Evolutionary conservation across 169 alveolate genomes (phyloP).

Genomic region (Plasmodium malariae): DNA sequence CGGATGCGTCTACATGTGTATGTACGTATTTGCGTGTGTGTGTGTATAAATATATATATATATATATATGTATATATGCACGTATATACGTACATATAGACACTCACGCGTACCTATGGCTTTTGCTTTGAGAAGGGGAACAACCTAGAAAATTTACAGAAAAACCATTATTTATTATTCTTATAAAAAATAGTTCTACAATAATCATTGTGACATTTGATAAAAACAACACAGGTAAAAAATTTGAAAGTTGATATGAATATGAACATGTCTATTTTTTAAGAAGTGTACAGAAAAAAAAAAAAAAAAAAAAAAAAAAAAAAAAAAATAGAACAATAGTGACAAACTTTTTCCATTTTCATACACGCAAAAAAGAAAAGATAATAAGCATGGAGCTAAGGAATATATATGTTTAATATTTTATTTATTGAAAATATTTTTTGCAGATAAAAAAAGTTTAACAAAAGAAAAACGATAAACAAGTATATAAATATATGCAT

Average conservation of each 20-base stretch:
- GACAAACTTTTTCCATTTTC: not conserved
- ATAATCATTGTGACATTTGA: not conserved
- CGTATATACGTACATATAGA: no score
- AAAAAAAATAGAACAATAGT: not conserved
- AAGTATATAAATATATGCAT: not conserved
- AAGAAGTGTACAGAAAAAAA: not conserved
- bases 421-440: no score
- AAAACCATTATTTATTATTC: not conserved
- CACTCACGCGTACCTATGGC: no score
- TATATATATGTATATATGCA: no score
- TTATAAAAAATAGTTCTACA: not conserved
- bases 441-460: not conserved
- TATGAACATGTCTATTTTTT: not conserved
- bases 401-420: no score
- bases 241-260: not conserved
- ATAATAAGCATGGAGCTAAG: no score
- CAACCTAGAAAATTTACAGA: not conserved
- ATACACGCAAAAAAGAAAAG: not conserved
- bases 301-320: slow-evolving; percentile 18
- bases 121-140: no score
- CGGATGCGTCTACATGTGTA: no score
- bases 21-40: no score
- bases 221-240: not conserved
- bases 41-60: no score
- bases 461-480: not conserved